Conservation (phyloP, 129 eudicot genomes). For the Saposhnikovia divaricata region DNA sequence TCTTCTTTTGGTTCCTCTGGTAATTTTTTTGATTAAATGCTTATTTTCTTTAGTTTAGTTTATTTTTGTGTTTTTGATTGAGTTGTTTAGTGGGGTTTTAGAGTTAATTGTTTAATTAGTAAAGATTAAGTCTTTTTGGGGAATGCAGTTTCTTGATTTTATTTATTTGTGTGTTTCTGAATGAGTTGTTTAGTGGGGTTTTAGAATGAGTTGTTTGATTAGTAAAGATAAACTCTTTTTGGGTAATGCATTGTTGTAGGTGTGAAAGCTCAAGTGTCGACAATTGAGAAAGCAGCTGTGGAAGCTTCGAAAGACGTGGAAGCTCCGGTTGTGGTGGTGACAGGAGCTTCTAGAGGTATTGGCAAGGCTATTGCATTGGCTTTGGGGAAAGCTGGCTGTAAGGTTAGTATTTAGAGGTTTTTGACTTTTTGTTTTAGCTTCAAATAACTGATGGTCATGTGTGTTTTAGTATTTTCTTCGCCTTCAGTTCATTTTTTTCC, state of each 20-base stretch:
- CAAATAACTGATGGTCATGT: neutral
- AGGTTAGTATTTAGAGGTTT: slow-evolving; percentile 32
- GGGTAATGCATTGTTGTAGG: slow-evolving; percentile 23
- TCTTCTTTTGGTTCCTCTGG: slow-evolving; percentile 43
- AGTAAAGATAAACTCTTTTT: neutral
- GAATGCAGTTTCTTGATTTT: neutral
- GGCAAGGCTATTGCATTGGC: slow-evolving; percentile 84
- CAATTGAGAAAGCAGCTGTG: slow-evolving; percentile 44
- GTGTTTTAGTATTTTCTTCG: neutral
- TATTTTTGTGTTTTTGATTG: neutral
- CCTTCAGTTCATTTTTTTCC: neutral
- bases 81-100: neutral
- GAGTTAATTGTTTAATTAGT: neutral
- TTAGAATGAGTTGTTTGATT: neutral
- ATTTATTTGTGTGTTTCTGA: neutral
- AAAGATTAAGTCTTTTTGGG: neutral
- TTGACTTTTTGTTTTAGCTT: neutral
- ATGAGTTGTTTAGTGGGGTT: neutral
- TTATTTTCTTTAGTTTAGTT: neutral
- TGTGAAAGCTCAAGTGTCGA: slow-evolving; percentile 60
- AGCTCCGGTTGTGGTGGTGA: slow-evolving; percentile 86
- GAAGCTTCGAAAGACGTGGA: slow-evolving; percentile 48
- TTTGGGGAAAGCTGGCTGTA: slow-evolving; percentile 94
- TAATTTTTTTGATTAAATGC: neutral
- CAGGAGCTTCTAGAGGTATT: slow-evolving; percentile 98